Percentiles rank a stretch among this genome's conserved stretches.
phyloP scores from a whole-genome alignment of 1,139 yeast species.

The Protomyces inouyei region DNA sequence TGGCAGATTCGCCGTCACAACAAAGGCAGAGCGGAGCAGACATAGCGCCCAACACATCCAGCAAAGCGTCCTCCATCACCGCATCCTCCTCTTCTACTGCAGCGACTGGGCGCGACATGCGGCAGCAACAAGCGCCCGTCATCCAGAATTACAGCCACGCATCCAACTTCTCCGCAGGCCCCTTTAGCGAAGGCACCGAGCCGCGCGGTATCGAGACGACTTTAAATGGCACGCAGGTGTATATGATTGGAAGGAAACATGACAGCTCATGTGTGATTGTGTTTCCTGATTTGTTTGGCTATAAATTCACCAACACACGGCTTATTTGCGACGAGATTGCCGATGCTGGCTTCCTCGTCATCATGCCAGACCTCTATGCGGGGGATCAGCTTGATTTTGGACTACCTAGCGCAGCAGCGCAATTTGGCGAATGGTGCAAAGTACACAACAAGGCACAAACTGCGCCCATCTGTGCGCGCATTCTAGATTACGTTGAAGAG shows the following conservation, averaged over 20 bases:
- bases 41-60: neutral
- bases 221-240: slow-evolving; percentile 25
- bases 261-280: slow-evolving; percentile 27
- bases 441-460: slow-evolving; percentile 30
- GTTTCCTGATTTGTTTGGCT: slow-evolving; percentile 31
- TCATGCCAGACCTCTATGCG: slow-evolving; percentile 31
- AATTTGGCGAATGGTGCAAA: slow-evolving; percentile 29
- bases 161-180: slow-evolving; percentile 27
- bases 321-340: slow-evolving; percentile 32
- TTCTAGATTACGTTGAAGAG: slow-evolving; percentile 30
- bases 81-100: neutral
- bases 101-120: neutral
- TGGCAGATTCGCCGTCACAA: neutral
- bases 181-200: slow-evolving; percentile 26
- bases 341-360: slow-evolving; percentile 26
- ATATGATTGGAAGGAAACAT: slow-evolving; percentile 27
- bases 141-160: neutral
- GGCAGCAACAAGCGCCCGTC: neutral
- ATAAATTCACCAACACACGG: slow-evolving; percentile 29
- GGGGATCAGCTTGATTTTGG: slow-evolving; percentile 24
- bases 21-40: neutral
- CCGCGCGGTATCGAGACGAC: slow-evolving; percentile 29
- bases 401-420: slow-evolving; percentile 14
- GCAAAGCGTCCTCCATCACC: neutral
- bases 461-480: slow-evolving; percentile 30